A percentile compares a stretch with the other conserved stretches of the same genome.
Conservation (phyloP, 1,284 basidiomycete species). For the Heterobasidion irregulare region DNA sequence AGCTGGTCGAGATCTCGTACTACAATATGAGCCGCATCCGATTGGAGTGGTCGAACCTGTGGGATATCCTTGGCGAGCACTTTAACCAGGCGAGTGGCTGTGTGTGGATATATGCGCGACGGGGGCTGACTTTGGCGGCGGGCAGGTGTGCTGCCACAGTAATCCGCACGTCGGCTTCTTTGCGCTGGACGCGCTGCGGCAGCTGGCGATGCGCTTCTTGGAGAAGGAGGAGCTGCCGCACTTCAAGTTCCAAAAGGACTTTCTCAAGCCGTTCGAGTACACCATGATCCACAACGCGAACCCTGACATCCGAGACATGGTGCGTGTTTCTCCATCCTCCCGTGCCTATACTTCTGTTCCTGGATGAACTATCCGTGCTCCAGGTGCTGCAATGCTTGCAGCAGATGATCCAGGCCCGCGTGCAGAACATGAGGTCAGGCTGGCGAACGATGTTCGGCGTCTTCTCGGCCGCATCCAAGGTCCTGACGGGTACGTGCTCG, state of each 20-base stretch:
- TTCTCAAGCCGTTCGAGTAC: slow-evolving; percentile 96
- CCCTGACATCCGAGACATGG: slow-evolving; percentile 95
- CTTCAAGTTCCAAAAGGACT: slow-evolving; percentile 99
- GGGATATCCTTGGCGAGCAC: slow-evolving; percentile 97
- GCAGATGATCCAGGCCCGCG: slow-evolving; percentile 97
- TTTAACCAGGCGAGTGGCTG: slow-evolving; percentile 80
- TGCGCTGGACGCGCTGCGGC: slow-evolving; percentile 94
- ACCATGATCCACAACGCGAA: slow-evolving; percentile 97
- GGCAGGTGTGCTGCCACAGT: slow-evolving; percentile 92
- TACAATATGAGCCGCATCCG: slow-evolving; percentile 99
- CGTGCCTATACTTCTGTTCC: neutral
- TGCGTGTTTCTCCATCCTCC: slow-evolving; percentile 28
- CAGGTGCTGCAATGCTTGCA: slow-evolving; percentile 95
- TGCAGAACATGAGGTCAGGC: slow-evolving; percentile 93
- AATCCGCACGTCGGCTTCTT: slow-evolving; percentile 97
- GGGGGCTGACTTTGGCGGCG: too few relatives aligned
- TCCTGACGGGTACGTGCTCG: slow-evolving; percentile 65
- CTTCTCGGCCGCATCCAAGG: slow-evolving; percentile 92
- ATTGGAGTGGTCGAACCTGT: slow-evolving; percentile 97
- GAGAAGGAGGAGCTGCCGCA: slow-evolving; percentile 98
- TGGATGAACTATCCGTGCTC: neutral
- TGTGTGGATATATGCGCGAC: too few relatives aligned
- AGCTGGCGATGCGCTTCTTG: slow-evolving; percentile 96
- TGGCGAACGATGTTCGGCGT: slow-evolving; percentile 99
- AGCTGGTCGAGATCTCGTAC: slow-evolving; percentile 98